Evolutionary conservation across 2,329 filamentous ascomycete species (phyloP).

Genomic region (Fusarium austroafricanum): DNA sequence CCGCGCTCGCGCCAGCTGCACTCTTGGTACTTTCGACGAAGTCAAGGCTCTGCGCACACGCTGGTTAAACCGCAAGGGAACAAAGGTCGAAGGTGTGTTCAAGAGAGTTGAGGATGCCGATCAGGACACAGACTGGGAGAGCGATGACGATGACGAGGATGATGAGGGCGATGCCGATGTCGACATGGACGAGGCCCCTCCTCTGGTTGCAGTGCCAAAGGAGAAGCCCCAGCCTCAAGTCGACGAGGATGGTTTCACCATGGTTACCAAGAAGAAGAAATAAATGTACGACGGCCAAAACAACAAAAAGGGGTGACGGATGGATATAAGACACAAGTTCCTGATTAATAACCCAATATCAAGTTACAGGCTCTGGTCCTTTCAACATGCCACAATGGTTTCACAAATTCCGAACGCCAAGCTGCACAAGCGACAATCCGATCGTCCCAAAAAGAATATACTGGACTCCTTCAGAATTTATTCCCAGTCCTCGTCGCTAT

Average conservation of each 20-base stretch:
- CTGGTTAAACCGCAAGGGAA: constrained; percentile 72
- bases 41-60: constrained; percentile 72
- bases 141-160: constrained; percentile 70
- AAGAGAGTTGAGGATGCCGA: constrained; percentile 66
- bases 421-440: constrained; percentile 41
- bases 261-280: constrained; percentile 74
- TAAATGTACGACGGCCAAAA: constrained; percentile 37
- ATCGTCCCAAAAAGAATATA: constrained; percentile 28
- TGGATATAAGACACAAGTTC: constrained; percentile 30
- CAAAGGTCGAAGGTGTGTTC: constrained; percentile 65
- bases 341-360: constrained; percentile 48
- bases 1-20: constrained; percentile 71
- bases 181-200: constrained; percentile 77
- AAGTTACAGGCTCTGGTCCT: constrained; percentile 36
- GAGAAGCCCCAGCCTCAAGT: constrained; percentile 77
- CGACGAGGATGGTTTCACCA: constrained; percentile 85
- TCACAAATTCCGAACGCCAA: constrained; percentile 51
- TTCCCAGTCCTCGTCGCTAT: constrained; percentile 78
- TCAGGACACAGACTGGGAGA: constrained; percentile 71
- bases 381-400: constrained; percentile 33
- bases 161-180: constrained; percentile 68
- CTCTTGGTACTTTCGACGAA: constrained; percentile 72
- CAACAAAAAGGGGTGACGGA: constrained; percentile 12
- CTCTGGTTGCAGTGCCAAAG: constrained; percentile 65
- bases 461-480: constrained; percentile 52